Evolutionary conservation across 495 filamentous ascomycete genomes (phyloP), one percentile per base, ranked within the genome.

Genomic region (Aspergillus olivimuriae): DNA sequence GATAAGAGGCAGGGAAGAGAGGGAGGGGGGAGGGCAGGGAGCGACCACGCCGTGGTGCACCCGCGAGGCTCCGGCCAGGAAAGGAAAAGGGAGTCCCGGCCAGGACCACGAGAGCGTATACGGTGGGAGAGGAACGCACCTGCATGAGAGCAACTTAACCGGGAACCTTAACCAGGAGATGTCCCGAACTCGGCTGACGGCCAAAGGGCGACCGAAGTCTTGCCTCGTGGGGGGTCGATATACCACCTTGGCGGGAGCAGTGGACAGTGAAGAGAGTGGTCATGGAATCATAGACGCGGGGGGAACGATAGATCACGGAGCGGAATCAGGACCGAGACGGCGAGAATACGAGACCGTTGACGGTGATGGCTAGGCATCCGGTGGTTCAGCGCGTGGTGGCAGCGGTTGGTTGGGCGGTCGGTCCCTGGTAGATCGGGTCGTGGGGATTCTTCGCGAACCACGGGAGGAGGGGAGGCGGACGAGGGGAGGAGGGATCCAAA

Each of bases 241-340:
- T 68, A 65, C 58, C 61, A 65, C 62, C 58, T 52, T 55, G 60
- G 53, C 53, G 55, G 57, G 46, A 57, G 52, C 47, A 47, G 42
- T 28, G 44, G 43, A 43, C 34, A 47, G 53, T 41, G 50, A 45
- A 54, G 53, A 56, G 46, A 61, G 52, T 41, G 50, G 47, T 57
- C 53, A 57, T 57, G 53, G 47, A 57, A 53, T 64, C 66, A 72
- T 72, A 54, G 65, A 66, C 64, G 63, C 68, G 66, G 63, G 63
- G 62, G 48, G 53, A 33, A 51, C 44, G 48, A n/a, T n/a, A 40
- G 46, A 44, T 44, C 39, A 50, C 43, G 40, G 38, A 52, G 47
- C 49, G 48, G 30, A 43, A 47, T 48, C 47, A 44, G 39, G 41
- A 46, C 50, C 42, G 43, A 36, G 33, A 36, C 39, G 41, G 44